Conservation (phyloP, 2,329 filamentous ascomycete genomes). For the Hymenoscyphus scutula region DNA sequence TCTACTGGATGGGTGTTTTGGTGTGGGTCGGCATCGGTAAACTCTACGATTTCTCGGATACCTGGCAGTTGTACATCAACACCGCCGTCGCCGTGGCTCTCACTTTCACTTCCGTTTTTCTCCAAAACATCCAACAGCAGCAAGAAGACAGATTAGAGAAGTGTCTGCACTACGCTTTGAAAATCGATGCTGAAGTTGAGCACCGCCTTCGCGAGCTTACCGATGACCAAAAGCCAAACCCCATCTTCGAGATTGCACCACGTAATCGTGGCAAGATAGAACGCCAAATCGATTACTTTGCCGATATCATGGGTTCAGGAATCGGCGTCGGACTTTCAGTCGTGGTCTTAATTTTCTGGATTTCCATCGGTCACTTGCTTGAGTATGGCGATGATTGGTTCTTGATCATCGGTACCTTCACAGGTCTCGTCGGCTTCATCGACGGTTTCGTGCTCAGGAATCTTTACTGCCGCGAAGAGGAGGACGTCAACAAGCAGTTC, state of each 20-base stretch:
- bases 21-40: slow-evolving; percentile 38
- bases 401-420: slow-evolving; percentile 48
- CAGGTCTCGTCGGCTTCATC: slow-evolving; percentile 45
- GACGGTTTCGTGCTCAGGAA: slow-evolving; percentile 48
- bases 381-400: slow-evolving; percentile 46
- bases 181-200: slow-evolving; percentile 39
- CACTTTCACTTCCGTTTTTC: slow-evolving; percentile 41
- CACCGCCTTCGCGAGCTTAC: slow-evolving; percentile 37
- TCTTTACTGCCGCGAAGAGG: slow-evolving; percentile 37
- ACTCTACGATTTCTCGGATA: slow-evolving; percentile 34
- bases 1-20: slow-evolving; percentile 40
- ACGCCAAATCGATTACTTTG: slow-evolving; percentile 42
- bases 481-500: slow-evolving; percentile 28
- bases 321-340: slow-evolving; percentile 41
- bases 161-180: slow-evolving; percentile 37
- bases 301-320: slow-evolving; percentile 43
- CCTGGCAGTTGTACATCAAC: slow-evolving; percentile 45
- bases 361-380: slow-evolving; percentile 40
- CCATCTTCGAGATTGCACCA: slow-evolving; percentile 35
- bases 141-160: slow-evolving; percentile 37
- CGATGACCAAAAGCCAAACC: slow-evolving; percentile 37
- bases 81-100: slow-evolving; percentile 44
- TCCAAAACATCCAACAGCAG: slow-evolving; percentile 41
- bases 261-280: slow-evolving; percentile 38
- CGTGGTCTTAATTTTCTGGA: slow-evolving; percentile 40